Evolutionary conservation across 1,284 basidiomycete genomes (phyloP), one percentile per base, ranked within the genome.

Genomic region (Ustilago curta): DNA sequence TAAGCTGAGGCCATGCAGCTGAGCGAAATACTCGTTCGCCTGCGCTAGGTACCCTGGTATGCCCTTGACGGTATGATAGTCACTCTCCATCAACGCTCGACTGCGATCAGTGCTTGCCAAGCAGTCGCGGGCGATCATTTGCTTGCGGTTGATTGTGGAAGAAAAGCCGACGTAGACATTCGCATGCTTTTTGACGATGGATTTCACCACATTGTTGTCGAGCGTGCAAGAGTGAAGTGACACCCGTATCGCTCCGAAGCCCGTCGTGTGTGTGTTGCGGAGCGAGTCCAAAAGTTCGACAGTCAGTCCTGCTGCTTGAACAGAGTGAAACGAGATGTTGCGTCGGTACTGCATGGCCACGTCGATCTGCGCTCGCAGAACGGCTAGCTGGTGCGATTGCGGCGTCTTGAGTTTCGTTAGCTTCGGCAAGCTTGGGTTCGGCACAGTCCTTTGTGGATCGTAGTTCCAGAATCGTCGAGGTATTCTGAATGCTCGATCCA

Each of bases 201-300:
- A 70, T 16, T 23, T 48, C 39, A 84, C 76, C 43, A 77, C 71
- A 42, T 77, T 70, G 32, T 63, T 60, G 54, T 78, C 78, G 32
- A 83, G 70, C 3, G 82, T 83, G 69, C 81, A 84, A 27, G 78
- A 81, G 55, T 84, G 82, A 19, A 84, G 60, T 4, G 71, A 74
- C 4, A 83, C 25, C 11, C 71, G 66, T 19, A 78, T 45, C 7
- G 70, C 69, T n/a, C 68, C 57, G n/a, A 70, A 78, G 14, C 60
- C 45, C 1, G 68, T 53, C 8, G 53, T 54, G 18, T 64, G 53
- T 16, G 66, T 51, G 18, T 70, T 70, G 32, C 55, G 58, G 12
- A 78, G 40, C n/a, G 71, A 70, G 2, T 58, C 54, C 31, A 83
- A 55, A 23, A 81, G 52, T 21, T 71, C 71, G 8, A 72, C 52